phyloP scores from a whole-genome alignment of 2,329 filamentous ascomycete species.

The Aspergillus uvarum region DNA sequence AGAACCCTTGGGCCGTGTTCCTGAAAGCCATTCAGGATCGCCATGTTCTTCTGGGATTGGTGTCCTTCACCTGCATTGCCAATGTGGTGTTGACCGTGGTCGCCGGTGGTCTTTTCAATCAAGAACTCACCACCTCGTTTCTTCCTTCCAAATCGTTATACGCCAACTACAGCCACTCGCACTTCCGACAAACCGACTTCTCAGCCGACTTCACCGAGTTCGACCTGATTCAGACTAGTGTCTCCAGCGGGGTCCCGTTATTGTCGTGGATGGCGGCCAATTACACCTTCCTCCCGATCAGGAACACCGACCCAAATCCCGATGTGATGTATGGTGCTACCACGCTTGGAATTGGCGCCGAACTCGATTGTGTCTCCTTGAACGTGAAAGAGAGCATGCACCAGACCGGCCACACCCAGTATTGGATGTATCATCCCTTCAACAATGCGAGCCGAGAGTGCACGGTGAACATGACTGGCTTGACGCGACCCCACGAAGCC shows the following conservation, averaged over 20 bases:
- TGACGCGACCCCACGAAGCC: slow-evolving; percentile 22
- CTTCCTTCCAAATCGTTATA: slow-evolving; percentile 24
- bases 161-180: slow-evolving; percentile 32
- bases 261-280: slow-evolving; percentile 35
- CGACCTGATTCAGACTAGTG: slow-evolving; percentile 37
- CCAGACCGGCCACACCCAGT: slow-evolving; percentile 14
- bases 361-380: slow-evolving; percentile 26
- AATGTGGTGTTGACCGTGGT: slow-evolving; percentile 34
- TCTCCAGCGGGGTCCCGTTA: slow-evolving; percentile 33
- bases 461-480: slow-evolving; percentile 27
- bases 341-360: slow-evolving; percentile 30
- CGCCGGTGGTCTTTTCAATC: slow-evolving; percentile 36
- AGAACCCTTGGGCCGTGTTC: slow-evolving; percentile 32
- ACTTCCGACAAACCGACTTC: slow-evolving; percentile 32
- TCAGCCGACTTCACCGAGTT: slow-evolving; percentile 37
- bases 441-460: slow-evolving; percentile 25
- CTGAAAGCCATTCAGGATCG: slow-evolving; percentile 30
- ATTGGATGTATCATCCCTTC: slow-evolving; percentile 31
- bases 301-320: slow-evolving; percentile 21
- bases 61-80: slow-evolving; percentile 32
- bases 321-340: slow-evolving; percentile 29
- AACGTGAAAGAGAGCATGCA: slow-evolving; percentile 19
- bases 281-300: slow-evolving; percentile 32
- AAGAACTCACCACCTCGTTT: slow-evolving; percentile 29
- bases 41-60: slow-evolving; percentile 28